Percentiles rank a stretch among this genome's conserved stretches.
Conservation (phyloP, 441 rosid genomes). For the Gossypium schwendimanii region DNA sequence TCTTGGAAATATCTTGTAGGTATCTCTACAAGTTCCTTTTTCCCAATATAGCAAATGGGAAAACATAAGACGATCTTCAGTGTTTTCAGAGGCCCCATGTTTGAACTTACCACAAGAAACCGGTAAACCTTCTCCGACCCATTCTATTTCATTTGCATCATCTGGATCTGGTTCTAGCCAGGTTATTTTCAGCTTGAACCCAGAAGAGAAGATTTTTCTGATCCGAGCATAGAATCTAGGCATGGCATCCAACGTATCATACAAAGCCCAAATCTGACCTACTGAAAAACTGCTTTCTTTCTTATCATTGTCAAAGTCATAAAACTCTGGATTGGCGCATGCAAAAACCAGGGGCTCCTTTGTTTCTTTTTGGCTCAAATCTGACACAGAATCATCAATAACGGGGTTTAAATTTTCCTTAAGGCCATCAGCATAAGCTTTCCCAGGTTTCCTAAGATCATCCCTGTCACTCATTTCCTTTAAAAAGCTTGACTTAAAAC, state of each 20-base stretch:
- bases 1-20: conserved; percentile 49
- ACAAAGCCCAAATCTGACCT: conserved; percentile 59
- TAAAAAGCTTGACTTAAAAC: conserved; percentile 19
- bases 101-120: conserved; percentile 55
- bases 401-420: conserved; percentile 11
- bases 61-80: conserved; percentile 42
- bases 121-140: conserved; percentile 41
- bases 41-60: conserved; percentile 47
- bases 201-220: conserved; percentile 30
- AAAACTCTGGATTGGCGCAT: conserved; percentile 52
- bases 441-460: conserved; percentile 17
- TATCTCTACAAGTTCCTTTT: conserved; percentile 14
- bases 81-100: conserved; percentile 31
- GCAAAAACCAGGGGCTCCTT: conserved; percentile 28
- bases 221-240: conserved; percentile 66
- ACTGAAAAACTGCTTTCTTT: conserved; percentile 30
- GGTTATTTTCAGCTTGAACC: conserved; percentile 40
- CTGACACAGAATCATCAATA: conserved; percentile 22
- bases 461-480: conserved; percentile 19
- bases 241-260: conserved; percentile 50
- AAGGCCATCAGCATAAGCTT: conserved; percentile 7
- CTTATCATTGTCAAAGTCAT: conserved; percentile 43
- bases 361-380: conserved; percentile 20
- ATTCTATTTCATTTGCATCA: conserved; percentile 32
- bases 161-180: conserved; percentile 59